These are phyloP conservation scores for Garcia nutans DNA, from an alignment of 345 rosid species.

Conservation along the genomic window DNA sequence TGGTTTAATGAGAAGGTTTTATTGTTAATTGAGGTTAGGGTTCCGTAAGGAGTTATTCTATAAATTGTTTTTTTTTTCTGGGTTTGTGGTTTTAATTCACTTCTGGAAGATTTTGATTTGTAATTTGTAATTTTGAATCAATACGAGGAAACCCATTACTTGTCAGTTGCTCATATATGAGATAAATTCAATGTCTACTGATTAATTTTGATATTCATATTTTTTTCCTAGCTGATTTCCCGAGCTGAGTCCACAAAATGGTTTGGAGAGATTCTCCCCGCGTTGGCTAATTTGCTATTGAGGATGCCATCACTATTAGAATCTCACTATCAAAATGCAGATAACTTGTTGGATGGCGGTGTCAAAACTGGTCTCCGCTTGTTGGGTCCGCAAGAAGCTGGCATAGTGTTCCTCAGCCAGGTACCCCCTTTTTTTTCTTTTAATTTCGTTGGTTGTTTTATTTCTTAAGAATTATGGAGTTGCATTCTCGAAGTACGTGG, in stretches of 20 bases:
- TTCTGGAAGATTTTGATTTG: not conserved
- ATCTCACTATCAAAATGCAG: constrained; percentile 57
- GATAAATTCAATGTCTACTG: not conserved
- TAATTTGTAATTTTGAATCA: not conserved
- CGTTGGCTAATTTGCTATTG: constrained; percentile 60
- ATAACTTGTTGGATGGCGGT: constrained; percentile 27
- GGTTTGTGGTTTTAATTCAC: not conserved
- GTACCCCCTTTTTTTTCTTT: constrained; percentile 28
- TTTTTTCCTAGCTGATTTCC: constrained; percentile 45
- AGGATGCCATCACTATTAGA: constrained; percentile 62
- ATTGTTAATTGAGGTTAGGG: not conserved
- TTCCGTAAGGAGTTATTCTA: not conserved
- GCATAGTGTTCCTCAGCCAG: constrained; percentile 79
- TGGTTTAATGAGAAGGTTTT: not conserved
- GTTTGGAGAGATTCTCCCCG: constrained; percentile 65
- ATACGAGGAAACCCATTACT: not conserved
- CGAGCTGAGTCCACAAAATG: constrained; percentile 53
- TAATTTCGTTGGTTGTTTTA: not conserved
- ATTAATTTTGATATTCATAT: not conserved
- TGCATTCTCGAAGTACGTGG: not conserved
- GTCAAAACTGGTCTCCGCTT: constrained; percentile 54
- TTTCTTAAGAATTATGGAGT: not conserved
- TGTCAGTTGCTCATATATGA: not conserved
- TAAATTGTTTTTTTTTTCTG: not conserved
- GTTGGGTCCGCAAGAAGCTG: constrained; percentile 60